phyloP scores from a whole-genome alignment of 176 grass and related monocot genomes.

The Phyllostachys edulis region DNA sequence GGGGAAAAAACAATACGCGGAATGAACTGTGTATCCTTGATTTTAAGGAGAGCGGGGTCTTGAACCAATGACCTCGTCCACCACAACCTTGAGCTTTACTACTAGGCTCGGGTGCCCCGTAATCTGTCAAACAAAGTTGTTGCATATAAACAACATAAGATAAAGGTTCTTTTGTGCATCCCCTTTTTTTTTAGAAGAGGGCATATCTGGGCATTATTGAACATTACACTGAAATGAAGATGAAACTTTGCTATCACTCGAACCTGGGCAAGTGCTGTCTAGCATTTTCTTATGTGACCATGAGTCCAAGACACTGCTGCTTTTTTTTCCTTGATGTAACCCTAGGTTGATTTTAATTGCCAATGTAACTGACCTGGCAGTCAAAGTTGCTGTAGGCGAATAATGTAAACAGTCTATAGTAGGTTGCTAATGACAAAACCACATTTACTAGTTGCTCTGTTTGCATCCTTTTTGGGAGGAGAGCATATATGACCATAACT shows the following conservation, averaged over 20 bases:
- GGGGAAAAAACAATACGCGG: too few species aligned
- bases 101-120: background rate
- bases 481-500: background rate
- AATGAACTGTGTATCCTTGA: background rate
- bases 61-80: background rate
- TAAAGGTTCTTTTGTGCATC: background rate
- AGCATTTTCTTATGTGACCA: background rate
- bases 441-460: background rate
- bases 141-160: background rate
- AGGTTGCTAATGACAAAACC: background rate
- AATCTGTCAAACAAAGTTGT: background rate
- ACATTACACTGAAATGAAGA: background rate
- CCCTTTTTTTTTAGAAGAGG: background rate
- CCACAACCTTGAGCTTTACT: background rate
- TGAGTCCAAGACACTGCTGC: background rate
- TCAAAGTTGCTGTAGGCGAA: background rate
- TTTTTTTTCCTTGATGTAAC: background rate
- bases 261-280: background rate
- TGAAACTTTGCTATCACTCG: background rate
- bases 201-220: background rate
- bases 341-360: background rate
- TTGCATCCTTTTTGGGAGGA: background rate
- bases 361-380: background rate
- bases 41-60: background rate
- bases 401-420: background rate